Conservation (phyloP, 2,329 filamentous ascomycete genomes). For the Botrytis tulipae region DNA sequence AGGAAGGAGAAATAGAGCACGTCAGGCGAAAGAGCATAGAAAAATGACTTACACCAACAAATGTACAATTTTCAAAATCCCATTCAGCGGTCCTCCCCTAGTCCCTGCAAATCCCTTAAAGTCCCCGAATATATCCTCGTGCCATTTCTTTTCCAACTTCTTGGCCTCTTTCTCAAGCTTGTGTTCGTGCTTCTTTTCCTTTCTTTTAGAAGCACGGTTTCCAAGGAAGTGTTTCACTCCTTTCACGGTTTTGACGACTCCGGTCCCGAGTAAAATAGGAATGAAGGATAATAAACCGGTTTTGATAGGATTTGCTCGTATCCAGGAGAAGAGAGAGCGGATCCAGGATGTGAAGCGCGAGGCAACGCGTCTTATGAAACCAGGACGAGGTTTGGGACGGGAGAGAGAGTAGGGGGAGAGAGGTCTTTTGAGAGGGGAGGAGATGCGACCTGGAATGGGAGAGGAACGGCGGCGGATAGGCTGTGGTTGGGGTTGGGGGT, state of each 20-base stretch:
- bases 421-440: slow-evolving; percentile 29
- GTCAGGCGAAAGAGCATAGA: not conserved
- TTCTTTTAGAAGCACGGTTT: not conserved
- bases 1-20: not conserved
- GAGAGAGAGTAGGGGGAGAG: slow-evolving; percentile 32
- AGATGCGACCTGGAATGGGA: slow-evolving; percentile 23
- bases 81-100: slow-evolving; percentile 33
- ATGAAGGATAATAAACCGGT: slow-evolving; percentile 30
- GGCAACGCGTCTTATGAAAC: slow-evolving; percentile 29
- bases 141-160: slow-evolving; percentile 24
- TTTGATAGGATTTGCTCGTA: slow-evolving; percentile 31
- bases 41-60: slow-evolving; percentile 33
- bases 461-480: slow-evolving; percentile 9
- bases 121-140: slow-evolving; percentile 30
- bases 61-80: slow-evolving; percentile 36
- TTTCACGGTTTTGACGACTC: slow-evolving; percentile 18
- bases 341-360: slow-evolving; percentile 29
- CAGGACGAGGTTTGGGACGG: slow-evolving; percentile 32
- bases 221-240: slow-evolving; percentile 14
- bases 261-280: slow-evolving; percentile 29
- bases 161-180: not conserved
- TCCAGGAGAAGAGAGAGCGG: slow-evolving; percentile 27
- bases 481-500: slow-evolving; percentile 16
- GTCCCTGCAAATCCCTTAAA: slow-evolving; percentile 33
- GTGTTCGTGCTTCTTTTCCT: not conserved